phyloP scores from a whole-genome alignment of 1,139 yeast species.

The Candida glucosophila region DNA sequence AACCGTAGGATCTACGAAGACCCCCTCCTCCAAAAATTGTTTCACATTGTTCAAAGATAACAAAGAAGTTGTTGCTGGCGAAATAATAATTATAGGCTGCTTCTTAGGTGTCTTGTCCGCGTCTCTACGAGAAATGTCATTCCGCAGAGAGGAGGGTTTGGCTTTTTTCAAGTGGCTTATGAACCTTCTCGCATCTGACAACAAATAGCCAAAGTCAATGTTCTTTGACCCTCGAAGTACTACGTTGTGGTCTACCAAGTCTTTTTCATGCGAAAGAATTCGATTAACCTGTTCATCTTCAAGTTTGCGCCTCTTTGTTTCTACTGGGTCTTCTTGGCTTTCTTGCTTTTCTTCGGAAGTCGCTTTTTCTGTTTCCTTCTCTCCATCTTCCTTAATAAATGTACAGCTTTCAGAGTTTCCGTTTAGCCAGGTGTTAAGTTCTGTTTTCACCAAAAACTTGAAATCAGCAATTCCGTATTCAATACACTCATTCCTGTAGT shows the following conservation, averaged over 20 bases:
- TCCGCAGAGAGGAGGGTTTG: conserved; percentile 12
- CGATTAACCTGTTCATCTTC: conserved; percentile 51
- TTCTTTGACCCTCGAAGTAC: conserved; percentile 72
- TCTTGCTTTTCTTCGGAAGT: conserved; percentile 4
- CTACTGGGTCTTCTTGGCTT: conserved; percentile 10
- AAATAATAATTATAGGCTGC: conserved; percentile 86
- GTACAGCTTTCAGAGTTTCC: conserved; percentile 56
- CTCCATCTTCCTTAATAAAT: conserved; percentile 24
- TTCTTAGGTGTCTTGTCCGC: conserved; percentile 24
- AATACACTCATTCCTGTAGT: conserved; percentile 70
- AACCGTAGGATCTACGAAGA: conserved; percentile 51
- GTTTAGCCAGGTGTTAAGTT: conserved; percentile 70
- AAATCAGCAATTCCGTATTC: conserved; percentile 58
- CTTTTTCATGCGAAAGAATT: conserved; percentile 53
- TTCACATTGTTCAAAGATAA: conserved; percentile 76
- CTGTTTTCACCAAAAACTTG: conserved; percentile 80
- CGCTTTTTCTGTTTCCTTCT: conserved; percentile 5
- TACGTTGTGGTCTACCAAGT: conserved; percentile 68
- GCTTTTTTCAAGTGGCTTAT: conserved; percentile 45
- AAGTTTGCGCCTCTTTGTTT: conserved; percentile 19
- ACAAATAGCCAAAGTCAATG: conserved; percentile 65
- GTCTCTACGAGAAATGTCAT: conserved; percentile 5
- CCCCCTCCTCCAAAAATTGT: conserved; percentile 71
- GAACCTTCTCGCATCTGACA: conserved; percentile 62
- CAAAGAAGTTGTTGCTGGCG: conserved; percentile 92